Evolutionary conservation across 2,329 filamentous ascomycete species (phyloP).

Genomic region (Colletotrichum lini): DNA sequence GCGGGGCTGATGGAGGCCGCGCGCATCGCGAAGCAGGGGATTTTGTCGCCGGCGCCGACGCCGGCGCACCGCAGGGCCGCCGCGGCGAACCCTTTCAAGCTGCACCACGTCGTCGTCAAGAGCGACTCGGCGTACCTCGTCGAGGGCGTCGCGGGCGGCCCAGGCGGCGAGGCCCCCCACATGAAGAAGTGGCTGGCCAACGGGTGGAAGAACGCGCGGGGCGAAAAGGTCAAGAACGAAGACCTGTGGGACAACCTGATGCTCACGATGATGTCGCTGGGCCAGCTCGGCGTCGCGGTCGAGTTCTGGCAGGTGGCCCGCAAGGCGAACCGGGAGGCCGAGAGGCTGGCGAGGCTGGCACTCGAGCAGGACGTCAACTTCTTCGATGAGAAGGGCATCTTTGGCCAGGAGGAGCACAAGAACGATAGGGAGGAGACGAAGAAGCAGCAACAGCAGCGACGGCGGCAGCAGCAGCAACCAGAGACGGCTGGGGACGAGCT

Average conservation of each 20-base stretch:
- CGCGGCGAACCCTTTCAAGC: background rate
- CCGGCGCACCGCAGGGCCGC: background rate
- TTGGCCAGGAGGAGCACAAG: slow-evolving; percentile 9
- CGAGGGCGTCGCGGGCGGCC: slow-evolving; percentile 4
- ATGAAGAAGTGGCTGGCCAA: slow-evolving; percentile 21
- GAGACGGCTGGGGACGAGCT: background rate
- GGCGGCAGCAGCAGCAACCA: background rate
- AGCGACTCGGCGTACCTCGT: slow-evolving; percentile 21
- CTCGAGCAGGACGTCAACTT: slow-evolving; percentile 13
- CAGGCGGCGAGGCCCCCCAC: background rate
- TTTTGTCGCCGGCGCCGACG: background rate
- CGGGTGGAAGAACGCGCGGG: slow-evolving; percentile 14
- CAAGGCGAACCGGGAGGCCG: slow-evolving; percentile 41
- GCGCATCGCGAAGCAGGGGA: background rate
- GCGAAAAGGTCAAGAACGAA: slow-evolving; percentile 22
- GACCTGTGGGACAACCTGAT: slow-evolving; percentile 16
- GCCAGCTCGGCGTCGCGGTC: slow-evolving; percentile 26
- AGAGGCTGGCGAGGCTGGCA: slow-evolving; percentile 36
- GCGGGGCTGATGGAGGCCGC: slow-evolving; percentile 11
- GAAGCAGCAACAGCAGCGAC: too few relatives aligned
- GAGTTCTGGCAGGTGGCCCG: slow-evolving; percentile 43
- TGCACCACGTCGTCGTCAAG: slow-evolving; percentile 16
- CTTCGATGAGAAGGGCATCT: slow-evolving; percentile 18
- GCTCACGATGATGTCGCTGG: slow-evolving; percentile 17
- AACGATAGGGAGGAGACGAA: background rate